Percentiles rank a stretch among this genome's conserved stretches.
Conservation (phyloP, 305 asterid genomes). For the Ilex paraguariensis region DNA sequence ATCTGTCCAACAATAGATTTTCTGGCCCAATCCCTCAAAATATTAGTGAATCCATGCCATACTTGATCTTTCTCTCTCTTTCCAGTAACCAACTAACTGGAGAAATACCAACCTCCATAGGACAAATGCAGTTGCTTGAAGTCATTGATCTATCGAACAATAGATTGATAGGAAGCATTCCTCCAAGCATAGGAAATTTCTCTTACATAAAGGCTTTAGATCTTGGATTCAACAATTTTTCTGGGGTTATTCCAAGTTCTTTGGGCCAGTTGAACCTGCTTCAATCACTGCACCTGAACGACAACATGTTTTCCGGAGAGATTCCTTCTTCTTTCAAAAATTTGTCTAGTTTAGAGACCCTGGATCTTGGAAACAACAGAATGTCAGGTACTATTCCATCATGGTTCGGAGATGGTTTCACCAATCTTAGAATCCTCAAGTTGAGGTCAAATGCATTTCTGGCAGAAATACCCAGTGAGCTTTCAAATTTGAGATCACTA, state of each 20-base stretch:
- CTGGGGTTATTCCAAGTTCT: conserved; percentile 39
- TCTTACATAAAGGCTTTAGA: conserved; percentile 35
- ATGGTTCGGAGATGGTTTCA: conserved; percentile 33
- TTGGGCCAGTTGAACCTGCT: conserved; percentile 40
- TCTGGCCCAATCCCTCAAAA: conserved; percentile 31
- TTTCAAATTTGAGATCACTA: conserved; percentile 35
- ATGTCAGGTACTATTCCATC: conserved; percentile 33
- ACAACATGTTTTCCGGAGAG: conserved; percentile 36
- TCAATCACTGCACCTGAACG: conserved; percentile 34
- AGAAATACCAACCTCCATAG: conserved; percentile 30
- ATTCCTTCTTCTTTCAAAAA: conserved; percentile 36
- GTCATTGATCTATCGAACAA: conserved; percentile 45
- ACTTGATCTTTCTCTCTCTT: conserved; percentile 38
- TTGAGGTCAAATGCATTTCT: conserved; percentile 35
- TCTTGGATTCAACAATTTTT: conserved; percentile 32
- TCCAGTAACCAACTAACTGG: conserved; percentile 37
- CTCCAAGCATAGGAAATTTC: conserved; percentile 34
- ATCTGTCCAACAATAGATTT: conserved; percentile 43
- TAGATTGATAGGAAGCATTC: conserved; percentile 39
- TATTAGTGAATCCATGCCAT: conserved; percentile 31
- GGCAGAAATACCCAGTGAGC: conserved; percentile 24
- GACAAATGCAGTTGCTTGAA: conserved; percentile 30
- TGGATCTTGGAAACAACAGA: conserved; percentile 38
- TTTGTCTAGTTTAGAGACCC: conserved; percentile 42
- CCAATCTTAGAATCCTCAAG: conserved; percentile 34